These are phyloP conservation scores for Dryadomyces quercivorus DNA, from an alignment of 2,329 filamentous ascomycete genomes.

Conservation along the genomic window DNA sequence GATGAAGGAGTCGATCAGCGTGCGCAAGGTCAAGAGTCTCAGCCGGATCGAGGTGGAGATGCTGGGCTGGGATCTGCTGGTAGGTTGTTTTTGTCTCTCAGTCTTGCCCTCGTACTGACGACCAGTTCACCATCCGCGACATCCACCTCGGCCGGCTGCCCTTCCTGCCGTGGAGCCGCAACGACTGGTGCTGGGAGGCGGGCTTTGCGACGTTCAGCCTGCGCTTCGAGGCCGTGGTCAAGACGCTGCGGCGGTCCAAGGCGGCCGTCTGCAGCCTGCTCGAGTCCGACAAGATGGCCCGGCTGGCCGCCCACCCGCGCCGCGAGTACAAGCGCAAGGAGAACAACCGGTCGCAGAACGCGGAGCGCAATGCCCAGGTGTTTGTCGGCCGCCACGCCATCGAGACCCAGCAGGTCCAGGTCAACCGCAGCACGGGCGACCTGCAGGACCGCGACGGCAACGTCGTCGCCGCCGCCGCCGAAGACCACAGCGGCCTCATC, in stretches of 20 bases:
- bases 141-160: conserved; percentile 9
- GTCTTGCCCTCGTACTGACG: too few relatives aligned
- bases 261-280: conserved; percentile 13
- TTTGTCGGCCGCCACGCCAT: conserved; percentile 12
- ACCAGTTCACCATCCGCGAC: conserved; percentile 7
- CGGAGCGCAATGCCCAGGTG: conserved; percentile 12
- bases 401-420: conserved; percentile 6
- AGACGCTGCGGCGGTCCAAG: conserved; percentile 10
- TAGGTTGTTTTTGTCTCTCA: not conserved
- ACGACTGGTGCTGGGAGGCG: conserved; percentile 12
- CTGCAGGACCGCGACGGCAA: conserved; percentile 12
- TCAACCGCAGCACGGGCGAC: conserved; percentile 5
- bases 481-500: conserved; percentile 8
- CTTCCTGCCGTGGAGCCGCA: conserved; percentile 11
- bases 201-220: conserved; percentile 6
- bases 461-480: conserved; percentile 4
- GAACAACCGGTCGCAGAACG: conserved; percentile 13
- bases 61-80: conserved; percentile 12
- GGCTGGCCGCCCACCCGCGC: conserved; percentile 10
- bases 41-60: conserved; percentile 12
- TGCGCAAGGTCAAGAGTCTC: conserved; percentile 11
- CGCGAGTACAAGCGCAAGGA: conserved; percentile 13
- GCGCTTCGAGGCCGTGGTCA: conserved; percentile 10
- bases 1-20: conserved; percentile 11
- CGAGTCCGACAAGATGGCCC: conserved; percentile 10